These are phyloP conservation scores for Rostrohypoxylon terebratum DNA, from an alignment of 495 filamentous ascomycete genomes.

Conservation along the genomic window DNA sequence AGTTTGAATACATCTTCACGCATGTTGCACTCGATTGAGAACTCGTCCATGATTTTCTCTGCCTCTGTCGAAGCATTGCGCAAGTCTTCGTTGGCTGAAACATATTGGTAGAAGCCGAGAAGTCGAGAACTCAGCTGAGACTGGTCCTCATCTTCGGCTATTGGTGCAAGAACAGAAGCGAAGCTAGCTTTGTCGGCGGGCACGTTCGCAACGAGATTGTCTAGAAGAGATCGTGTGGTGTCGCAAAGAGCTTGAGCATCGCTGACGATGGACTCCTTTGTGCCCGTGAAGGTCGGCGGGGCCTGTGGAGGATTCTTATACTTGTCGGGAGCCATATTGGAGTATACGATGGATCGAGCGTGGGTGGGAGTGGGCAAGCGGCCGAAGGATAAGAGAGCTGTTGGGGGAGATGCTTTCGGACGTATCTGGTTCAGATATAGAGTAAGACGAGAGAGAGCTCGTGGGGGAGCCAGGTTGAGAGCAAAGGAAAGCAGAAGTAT, in stretches of 20 bases:
- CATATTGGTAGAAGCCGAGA: slow-evolving; percentile 82
- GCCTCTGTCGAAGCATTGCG: slow-evolving; percentile 72
- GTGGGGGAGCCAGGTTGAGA: slow-evolving; percentile 83
- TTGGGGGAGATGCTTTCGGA: slow-evolving; percentile 48
- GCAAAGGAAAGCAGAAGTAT: slow-evolving; percentile 70
- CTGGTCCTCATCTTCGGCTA: slow-evolving; percentile 75
- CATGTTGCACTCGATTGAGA: slow-evolving; percentile 69
- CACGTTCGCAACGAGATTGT: slow-evolving; percentile 77
- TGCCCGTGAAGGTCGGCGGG: slow-evolving; percentile 88
- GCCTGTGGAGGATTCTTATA: slow-evolving; percentile 82
- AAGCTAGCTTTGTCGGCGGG: slow-evolving; percentile 73
- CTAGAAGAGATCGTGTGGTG: slow-evolving; percentile 73
- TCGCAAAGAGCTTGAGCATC: slow-evolving; percentile 82
- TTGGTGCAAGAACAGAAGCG: slow-evolving; percentile 70
- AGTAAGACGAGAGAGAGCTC: slow-evolving; percentile 72
- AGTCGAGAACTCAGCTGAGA: slow-evolving; percentile 70
- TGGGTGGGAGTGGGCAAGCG: slow-evolving; percentile 21
- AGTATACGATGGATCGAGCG: slow-evolving; percentile 36
- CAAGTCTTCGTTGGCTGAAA: slow-evolving; percentile 74
- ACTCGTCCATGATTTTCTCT: slow-evolving; percentile 70
- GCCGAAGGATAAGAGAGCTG: slow-evolving; percentile 18
- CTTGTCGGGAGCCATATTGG: slow-evolving; percentile 55
- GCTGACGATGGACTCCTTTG: slow-evolving; percentile 76
- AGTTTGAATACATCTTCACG: slow-evolving; percentile 70
- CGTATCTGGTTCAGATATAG: slow-evolving; percentile 68